Percentiles rank a stretch among this genome's conserved stretches.
Evolutionary conservation across 2,329 filamentous ascomycete genomes (phyloP).

Genomic region (Penicillium sp.): DNA sequence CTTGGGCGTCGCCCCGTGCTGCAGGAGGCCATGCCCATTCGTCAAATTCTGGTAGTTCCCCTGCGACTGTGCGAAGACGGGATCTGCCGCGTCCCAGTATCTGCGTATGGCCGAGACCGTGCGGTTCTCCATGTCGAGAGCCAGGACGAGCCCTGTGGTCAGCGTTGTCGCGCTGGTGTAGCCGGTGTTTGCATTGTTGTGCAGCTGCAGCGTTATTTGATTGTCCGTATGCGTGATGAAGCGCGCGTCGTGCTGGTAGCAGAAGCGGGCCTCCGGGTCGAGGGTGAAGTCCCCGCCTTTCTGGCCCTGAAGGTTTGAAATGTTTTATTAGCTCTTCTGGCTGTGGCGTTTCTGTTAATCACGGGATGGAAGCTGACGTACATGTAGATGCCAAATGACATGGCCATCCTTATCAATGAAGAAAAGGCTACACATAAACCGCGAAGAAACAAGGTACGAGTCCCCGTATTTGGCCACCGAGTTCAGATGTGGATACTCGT

Average conservation of each 20-base stretch:
- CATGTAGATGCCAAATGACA: constrained; percentile 34
- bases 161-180: background rate
- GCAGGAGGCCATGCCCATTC: background rate
- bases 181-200: background rate
- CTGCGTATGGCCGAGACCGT: background rate
- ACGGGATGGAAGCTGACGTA: constrained; percentile 9
- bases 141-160: background rate
- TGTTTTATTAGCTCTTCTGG: background rate
- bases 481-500: constrained; percentile 31
- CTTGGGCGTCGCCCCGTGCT: background rate
- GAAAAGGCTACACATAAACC: constrained; percentile 30
- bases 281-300: constrained; percentile 32
- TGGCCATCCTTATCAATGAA: constrained; percentile 30
- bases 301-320: constrained; percentile 23
- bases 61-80: background rate
- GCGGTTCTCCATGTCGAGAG: background rate
- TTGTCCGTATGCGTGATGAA: constrained; percentile 17
- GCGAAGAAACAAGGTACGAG: constrained; percentile 27
- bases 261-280: constrained; percentile 26
- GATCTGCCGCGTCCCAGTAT: background rate
- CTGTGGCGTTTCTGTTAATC: constrained; percentile 9
- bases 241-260: constrained; percentile 40
- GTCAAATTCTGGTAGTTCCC: background rate
- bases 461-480: constrained; percentile 30
- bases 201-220: background rate